A percentile compares a stretch with the other conserved stretches of the same genome.
Conservation (phyloP, 768 basidiomycete genomes). For the Fibroporia radiculosa region DNA sequence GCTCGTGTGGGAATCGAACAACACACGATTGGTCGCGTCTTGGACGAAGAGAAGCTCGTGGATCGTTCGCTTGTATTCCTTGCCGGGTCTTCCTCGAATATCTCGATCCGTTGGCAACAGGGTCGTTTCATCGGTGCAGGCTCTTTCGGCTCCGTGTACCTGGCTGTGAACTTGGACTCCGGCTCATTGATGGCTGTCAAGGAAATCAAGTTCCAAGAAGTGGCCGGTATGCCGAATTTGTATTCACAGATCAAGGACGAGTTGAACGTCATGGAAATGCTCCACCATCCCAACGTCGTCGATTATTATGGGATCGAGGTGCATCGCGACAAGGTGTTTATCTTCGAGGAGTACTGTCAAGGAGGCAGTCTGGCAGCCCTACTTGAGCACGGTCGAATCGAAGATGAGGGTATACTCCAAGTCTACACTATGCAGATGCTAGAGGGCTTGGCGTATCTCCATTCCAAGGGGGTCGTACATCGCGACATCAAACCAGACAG, state of each 20-base stretch:
- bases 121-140: constrained; percentile 98
- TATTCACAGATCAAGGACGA: constrained; percentile 94
- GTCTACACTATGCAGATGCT: constrained; percentile 97
- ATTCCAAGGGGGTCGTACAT: constrained; percentile 88
- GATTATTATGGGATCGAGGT: constrained; percentile 99
- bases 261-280: constrained; percentile 95
- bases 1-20: constrained; percentile 57
- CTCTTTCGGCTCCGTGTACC: constrained; percentile 98
- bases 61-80: constrained; percentile 92
- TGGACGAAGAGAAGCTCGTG: constrained; percentile 90
- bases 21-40: constrained; percentile 79
- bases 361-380: constrained; percentile 87
- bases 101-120: constrained; percentile 97
- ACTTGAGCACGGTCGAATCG: constrained; percentile 89
- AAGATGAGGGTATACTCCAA: constrained; percentile 93
- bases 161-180: constrained; percentile 92
- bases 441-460: constrained; percentile 88
- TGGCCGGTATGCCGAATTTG: constrained; percentile 79
- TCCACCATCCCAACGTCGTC: constrained; percentile 95
- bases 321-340: constrained; percentile 96
- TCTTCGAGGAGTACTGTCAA: constrained; percentile 98
- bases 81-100: constrained; percentile 92
- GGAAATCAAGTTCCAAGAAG: constrained; percentile 95
- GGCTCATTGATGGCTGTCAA: constrained; percentile 98
- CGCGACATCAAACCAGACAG: constrained; percentile 99